These are phyloP conservation scores for Colletotrichum agaves DNA, from an alignment of 2,329 filamentous ascomycete species.

Conservation along the genomic window DNA sequence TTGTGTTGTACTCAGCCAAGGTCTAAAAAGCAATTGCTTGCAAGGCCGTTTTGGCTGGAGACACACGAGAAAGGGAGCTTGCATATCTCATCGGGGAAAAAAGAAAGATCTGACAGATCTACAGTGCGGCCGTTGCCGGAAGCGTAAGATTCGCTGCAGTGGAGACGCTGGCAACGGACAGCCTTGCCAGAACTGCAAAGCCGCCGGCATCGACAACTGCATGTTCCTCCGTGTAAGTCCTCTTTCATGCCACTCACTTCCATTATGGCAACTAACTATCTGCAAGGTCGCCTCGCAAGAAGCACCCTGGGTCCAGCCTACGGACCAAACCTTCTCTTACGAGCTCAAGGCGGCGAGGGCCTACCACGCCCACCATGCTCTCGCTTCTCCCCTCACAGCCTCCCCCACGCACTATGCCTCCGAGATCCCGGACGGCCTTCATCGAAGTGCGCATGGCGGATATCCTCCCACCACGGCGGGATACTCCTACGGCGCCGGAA, in stretches of 20 bases:
- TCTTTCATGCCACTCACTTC: background rate
- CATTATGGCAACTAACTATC: background rate
- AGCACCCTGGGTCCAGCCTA: constrained; percentile 43
- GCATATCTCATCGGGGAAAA: constrained; percentile 8
- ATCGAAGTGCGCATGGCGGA: constrained; percentile 33
- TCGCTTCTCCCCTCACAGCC: constrained; percentile 42
- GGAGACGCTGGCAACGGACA: constrained; percentile 81
- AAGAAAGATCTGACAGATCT: constrained; percentile 29
- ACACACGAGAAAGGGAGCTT: constrained; percentile 10
- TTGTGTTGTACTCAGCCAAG: too few species aligned
- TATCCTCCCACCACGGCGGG: constrained; percentile 45
- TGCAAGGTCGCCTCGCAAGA: constrained; percentile 53
- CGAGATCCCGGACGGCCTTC: constrained; percentile 46
- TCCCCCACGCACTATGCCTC: constrained; percentile 47
- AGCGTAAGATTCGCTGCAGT: constrained; percentile 94
- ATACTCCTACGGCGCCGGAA: constrained; percentile 45
- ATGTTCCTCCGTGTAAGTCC: constrained; percentile 80
- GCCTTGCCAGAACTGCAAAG: constrained; percentile 86
- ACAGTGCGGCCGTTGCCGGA: constrained; percentile 89
- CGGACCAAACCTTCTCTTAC: constrained; percentile 49
- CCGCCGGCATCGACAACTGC: constrained; percentile 76
- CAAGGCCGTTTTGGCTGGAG: background rate
- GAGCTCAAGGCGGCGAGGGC: constrained; percentile 50
- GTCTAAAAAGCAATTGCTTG: background rate
- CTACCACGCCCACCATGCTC: constrained; percentile 44